A percentile compares a stretch with the other conserved stretches of the same genome.
phyloP scores from a whole-genome alignment of 148 eudicot genomes.

The Chenopodium album region DNA sequence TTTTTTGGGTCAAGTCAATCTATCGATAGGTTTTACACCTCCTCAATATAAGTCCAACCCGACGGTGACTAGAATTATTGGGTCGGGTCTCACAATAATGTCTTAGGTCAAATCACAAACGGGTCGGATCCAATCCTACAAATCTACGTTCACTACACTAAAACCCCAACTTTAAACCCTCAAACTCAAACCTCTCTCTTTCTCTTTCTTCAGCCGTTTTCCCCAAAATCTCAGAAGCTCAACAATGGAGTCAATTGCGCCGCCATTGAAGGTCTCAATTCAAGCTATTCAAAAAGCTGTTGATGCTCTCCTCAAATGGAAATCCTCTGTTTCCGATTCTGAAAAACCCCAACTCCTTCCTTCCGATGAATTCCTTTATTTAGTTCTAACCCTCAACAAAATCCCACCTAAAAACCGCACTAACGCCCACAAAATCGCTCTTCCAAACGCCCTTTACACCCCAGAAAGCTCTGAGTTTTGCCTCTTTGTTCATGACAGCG shows the following conservation, averaged over 20 bases:
- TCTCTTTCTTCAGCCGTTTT: neutral
- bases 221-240: neutral
- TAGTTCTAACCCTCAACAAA: slow-evolving; percentile 63
- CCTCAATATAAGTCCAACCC: too few relatives aligned
- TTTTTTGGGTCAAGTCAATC: too few relatives aligned
- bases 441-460: slow-evolving; percentile 51
- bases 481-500: slow-evolving; percentile 51
- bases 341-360: slow-evolving; percentile 42
- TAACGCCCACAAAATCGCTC: slow-evolving; percentile 54
- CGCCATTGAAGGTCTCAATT: neutral
- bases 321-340: slow-evolving; percentile 23
- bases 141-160: neutral
- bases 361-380: slow-evolving; percentile 60
- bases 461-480: slow-evolving; percentile 40
- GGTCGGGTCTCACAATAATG: too few relatives aligned
- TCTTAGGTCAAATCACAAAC: neutral
- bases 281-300: slow-evolving; percentile 35
- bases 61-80: too few relatives aligned
- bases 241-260: neutral
- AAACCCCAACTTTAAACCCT: neutral
- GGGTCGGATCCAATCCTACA: neutral
- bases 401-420: slow-evolving; percentile 51
- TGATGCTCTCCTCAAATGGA: slow-evolving; percentile 57
- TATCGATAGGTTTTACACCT: too few relatives aligned
- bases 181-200: neutral